phyloP scores from a whole-genome alignment of 371 early-diverging fungal genomes.

The Actinomucor elegans region DNA sequence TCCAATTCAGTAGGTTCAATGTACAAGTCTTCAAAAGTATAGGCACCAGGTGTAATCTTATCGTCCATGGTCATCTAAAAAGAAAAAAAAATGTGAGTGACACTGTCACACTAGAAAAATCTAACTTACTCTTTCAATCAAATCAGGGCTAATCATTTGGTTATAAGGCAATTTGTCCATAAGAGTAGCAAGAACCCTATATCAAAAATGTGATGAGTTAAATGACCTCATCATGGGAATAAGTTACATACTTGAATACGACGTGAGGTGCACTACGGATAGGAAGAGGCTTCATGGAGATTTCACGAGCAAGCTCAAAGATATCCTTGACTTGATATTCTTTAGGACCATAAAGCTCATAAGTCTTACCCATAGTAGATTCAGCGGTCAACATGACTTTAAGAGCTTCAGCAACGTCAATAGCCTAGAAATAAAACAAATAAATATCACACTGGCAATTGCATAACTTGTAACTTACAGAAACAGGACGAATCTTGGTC shows the following conservation, averaged over 20 bases:
- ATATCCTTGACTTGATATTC: constrained; percentile 75
- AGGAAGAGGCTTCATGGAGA: constrained; percentile 65
- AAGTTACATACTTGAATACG: constrained; percentile 58
- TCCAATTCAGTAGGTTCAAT: constrained; percentile 82
- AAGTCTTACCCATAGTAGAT: constrained; percentile 78
- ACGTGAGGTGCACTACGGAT: constrained; percentile 69
- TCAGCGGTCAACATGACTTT: constrained; percentile 72
- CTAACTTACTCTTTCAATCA: constrained; percentile 47
- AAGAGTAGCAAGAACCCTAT: constrained; percentile 36
- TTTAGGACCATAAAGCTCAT: constrained; percentile 88
- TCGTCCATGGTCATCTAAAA: constrained; percentile 74
- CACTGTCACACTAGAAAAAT: background rate
- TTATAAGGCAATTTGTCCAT: constrained; percentile 52
- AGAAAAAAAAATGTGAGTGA: background rate
- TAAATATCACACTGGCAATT: too few species aligned
- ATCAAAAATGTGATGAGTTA: background rate
- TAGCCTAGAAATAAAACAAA: constrained; percentile 47
- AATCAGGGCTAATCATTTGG: constrained; percentile 51
- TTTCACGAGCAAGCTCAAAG: constrained; percentile 74
- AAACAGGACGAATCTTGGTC: constrained; percentile 82
- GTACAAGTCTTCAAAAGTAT: constrained; percentile 84
- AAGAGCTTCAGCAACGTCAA: constrained; percentile 89
- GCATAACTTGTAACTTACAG: constrained; percentile 64
- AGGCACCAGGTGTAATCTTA: constrained; percentile 65
- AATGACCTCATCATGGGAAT: background rate